These are phyloP conservation scores for Fusarium torreyae DNA, from an alignment of 2,329 filamentous ascomycete genomes.

Conservation along the genomic window DNA sequence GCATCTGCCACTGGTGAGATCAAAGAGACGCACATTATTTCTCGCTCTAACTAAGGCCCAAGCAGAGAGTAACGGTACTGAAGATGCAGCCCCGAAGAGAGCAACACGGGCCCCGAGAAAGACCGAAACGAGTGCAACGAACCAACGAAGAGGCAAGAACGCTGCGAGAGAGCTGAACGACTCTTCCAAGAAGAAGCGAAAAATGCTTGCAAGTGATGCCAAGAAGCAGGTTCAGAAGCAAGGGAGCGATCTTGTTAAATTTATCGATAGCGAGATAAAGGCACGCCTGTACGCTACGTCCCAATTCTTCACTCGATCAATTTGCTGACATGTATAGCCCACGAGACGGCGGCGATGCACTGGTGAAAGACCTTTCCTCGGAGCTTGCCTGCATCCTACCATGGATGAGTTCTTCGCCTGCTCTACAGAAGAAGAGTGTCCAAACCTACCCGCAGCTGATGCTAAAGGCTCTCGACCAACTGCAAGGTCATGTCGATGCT, in stretches of 20 bases:
- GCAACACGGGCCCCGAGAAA: constrained; percentile 28
- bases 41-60: constrained; percentile 6
- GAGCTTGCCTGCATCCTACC: constrained; percentile 36
- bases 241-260: constrained; percentile 37
- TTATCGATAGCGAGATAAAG: constrained; percentile 42
- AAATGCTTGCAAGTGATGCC: constrained; percentile 28
- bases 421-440: background rate
- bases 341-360: background rate
- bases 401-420: constrained; percentile 29
- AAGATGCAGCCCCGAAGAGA: constrained; percentile 36
- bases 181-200: constrained; percentile 23
- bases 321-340: constrained; percentile 12
- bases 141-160: constrained; percentile 9
- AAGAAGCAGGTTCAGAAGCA: constrained; percentile 47
- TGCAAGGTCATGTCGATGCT: constrained; percentile 37
- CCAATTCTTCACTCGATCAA: background rate
- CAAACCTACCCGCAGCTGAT: constrained; percentile 22
- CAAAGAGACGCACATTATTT: background rate
- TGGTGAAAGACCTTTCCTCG: constrained; percentile 22
- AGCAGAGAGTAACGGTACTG: constrained; percentile 31
- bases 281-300: constrained; percentile 27
- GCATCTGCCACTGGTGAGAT: constrained; percentile 40
- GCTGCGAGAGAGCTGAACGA: background rate
- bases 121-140: constrained; percentile 2
- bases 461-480: constrained; percentile 35